These are phyloP conservation scores for Globisporangium emineosum DNA, from an alignment of 352 stramenopile genomes.

Conservation along the genomic window DNA sequence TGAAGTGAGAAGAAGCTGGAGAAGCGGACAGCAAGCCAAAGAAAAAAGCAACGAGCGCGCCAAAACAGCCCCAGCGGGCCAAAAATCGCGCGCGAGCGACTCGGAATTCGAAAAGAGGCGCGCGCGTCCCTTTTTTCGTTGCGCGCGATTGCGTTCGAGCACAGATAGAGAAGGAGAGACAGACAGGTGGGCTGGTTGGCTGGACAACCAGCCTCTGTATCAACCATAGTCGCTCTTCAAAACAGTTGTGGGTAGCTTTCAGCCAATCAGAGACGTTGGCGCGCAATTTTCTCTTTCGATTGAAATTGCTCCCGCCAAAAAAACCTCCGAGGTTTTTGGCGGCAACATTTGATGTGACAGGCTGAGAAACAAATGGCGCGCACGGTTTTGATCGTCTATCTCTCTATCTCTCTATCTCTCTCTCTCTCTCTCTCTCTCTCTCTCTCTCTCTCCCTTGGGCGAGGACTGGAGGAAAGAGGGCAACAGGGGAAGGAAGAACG, in stretches of 20 bases:
- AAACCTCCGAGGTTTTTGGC: conserved; percentile 14
- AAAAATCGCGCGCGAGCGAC: conserved; percentile 19
- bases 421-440: neutral
- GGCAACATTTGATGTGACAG: conserved; percentile 4
- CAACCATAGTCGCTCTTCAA: neutral
- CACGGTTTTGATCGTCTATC: neutral
- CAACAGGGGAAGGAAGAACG: neutral
- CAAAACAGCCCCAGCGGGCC: neutral
- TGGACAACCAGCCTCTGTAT: neutral
- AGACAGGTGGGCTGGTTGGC: neutral
- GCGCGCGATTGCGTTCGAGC: neutral
- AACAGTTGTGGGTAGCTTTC: neutral
- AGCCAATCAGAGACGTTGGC: conserved; percentile 24
- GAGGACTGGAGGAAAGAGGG: neutral
- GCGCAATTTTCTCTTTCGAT: conserved; percentile 15
- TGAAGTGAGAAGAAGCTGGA: too few species aligned
- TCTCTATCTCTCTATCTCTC: neutral
- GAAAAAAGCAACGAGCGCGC: too few species aligned
- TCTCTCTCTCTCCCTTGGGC: neutral
- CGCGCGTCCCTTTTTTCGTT: conserved; percentile 5
- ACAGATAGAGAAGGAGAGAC: too few species aligned
- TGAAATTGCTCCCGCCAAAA: neutral
- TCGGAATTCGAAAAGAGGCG: conserved; percentile 19
- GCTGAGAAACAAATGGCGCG: neutral
- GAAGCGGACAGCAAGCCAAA: too few species aligned